Conservation (phyloP, 345 rosid genomes). For the Populus alba region DNA sequence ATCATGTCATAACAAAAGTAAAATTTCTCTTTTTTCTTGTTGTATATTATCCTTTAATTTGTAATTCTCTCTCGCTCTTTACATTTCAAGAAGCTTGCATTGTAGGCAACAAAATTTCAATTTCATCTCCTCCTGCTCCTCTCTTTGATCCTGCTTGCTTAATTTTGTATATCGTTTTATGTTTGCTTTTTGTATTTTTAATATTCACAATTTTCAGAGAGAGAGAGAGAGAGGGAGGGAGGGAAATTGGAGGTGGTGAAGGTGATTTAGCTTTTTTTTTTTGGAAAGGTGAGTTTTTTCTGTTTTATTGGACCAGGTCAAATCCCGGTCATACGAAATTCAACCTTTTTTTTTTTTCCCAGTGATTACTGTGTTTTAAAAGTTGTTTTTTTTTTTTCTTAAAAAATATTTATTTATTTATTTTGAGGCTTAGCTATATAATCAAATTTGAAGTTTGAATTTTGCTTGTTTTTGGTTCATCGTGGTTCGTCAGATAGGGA, state of each 20-base stretch:
- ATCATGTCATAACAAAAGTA: neutral
- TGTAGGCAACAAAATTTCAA: neutral
- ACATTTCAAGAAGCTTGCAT: neutral
- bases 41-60: neutral
- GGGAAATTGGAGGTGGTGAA: constrained; percentile 27
- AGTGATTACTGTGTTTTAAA: neutral
- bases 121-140: constrained; percentile 1
- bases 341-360: neutral
- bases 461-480: neutral
- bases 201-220: constrained; percentile 15
- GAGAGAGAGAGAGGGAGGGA: neutral
- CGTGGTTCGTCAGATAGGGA: constrained; percentile 22
- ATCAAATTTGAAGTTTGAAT: neutral
- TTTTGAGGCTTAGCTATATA: constrained; percentile 4
- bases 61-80: neutral
- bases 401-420: neutral
- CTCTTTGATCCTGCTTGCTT: constrained; percentile 5
- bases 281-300: constrained; percentile 32
- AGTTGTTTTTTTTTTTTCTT: neutral
- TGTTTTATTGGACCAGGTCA: constrained; percentile 25
- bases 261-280: constrained; percentile 4
- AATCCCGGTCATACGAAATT: neutral
- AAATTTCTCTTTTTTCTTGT: neutral
- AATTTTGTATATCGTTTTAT: constrained; percentile 19
- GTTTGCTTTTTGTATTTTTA: neutral